Percentiles rank a stretch among this genome's conserved stretches.
phyloP scores from a whole-genome alignment of 371 early-diverging fungal genomes.

The Mucor piriformis region DNA sequence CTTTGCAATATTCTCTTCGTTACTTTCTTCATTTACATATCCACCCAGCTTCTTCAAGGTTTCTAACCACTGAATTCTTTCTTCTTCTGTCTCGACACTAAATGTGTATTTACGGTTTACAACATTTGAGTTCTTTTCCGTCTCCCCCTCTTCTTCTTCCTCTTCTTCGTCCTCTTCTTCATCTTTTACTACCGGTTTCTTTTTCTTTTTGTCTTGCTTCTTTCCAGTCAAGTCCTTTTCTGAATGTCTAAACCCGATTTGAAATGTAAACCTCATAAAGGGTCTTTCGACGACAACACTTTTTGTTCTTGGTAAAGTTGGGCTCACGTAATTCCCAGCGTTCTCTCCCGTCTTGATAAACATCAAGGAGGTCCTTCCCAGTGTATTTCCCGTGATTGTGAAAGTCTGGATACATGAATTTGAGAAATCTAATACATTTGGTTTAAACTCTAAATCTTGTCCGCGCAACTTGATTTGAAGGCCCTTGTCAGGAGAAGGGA shows the following conservation, averaged over 20 bases:
- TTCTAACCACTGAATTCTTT: constrained; percentile 52
- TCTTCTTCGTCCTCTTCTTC: constrained; percentile 31
- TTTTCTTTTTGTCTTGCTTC: neutral
- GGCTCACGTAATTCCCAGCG: constrained; percentile 59
- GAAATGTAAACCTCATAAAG: constrained; percentile 73
- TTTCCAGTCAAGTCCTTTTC: neutral
- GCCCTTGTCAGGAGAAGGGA: constrained; percentile 62
- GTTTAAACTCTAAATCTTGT: constrained; percentile 61
- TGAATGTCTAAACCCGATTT: constrained; percentile 52
- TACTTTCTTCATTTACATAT: constrained; percentile 33
- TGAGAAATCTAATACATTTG: constrained; percentile 63
- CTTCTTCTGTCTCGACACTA: constrained; percentile 57
- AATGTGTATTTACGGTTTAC: constrained; percentile 58
- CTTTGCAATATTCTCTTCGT: constrained; percentile 20
- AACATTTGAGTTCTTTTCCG: constrained; percentile 11
- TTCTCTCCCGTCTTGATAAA: constrained; percentile 60
- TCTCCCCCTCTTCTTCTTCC: neutral
- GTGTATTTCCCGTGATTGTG: constrained; percentile 61
- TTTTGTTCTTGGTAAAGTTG: constrained; percentile 58
- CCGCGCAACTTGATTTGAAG: constrained; percentile 67
- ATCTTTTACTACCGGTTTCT: neutral
- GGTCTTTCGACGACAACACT: constrained; percentile 68
- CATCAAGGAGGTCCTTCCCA: constrained; percentile 70
- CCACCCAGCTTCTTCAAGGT: constrained; percentile 39
- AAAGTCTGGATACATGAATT: constrained; percentile 60